Percentiles rank a stretch among this genome's conserved stretches.
Conservation (phyloP, 202 grass and related monocot genomes). For the Zoysia matrella region DNA sequence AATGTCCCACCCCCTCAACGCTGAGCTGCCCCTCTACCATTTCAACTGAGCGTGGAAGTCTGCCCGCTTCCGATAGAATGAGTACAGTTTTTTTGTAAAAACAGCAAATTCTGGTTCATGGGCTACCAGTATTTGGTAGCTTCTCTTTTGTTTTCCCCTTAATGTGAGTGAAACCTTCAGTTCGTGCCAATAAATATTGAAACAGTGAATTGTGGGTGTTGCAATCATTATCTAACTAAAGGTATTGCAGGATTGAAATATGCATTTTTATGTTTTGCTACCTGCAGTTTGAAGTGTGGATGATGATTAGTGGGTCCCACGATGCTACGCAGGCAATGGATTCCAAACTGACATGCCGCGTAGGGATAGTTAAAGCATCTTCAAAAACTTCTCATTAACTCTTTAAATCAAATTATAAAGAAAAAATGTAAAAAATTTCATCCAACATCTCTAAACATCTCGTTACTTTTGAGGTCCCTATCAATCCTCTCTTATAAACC, state of each 20-base stretch:
- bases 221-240: not conserved
- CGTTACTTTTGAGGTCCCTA: too few species aligned
- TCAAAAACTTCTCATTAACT: too few species aligned
- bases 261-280: not conserved
- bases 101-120: constrained; percentile 17
- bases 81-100: constrained; percentile 33
- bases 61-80: constrained; percentile 8
- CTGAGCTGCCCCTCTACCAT: constrained; percentile 69
- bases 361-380: not conserved
- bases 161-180: constrained; percentile 16
- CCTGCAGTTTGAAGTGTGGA: not conserved
- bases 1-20: constrained; percentile 66
- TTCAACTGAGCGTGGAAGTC: constrained; percentile 45
- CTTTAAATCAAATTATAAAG: too few species aligned
- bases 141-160: constrained; percentile 7
- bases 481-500: too few species aligned
- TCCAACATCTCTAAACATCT: too few species aligned
- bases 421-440: too few species aligned
- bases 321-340: too few species aligned
- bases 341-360: too few species aligned
- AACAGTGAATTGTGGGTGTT: constrained; percentile 1
- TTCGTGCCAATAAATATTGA: constrained; percentile 32
- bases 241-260: not conserved
- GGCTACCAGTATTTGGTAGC: constrained; percentile 33
- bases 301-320: not conserved